These are phyloP conservation scores for Paramecium biaurelia DNA, from an alignment of 73 alveolate species.

Conservation along the genomic window DNA sequence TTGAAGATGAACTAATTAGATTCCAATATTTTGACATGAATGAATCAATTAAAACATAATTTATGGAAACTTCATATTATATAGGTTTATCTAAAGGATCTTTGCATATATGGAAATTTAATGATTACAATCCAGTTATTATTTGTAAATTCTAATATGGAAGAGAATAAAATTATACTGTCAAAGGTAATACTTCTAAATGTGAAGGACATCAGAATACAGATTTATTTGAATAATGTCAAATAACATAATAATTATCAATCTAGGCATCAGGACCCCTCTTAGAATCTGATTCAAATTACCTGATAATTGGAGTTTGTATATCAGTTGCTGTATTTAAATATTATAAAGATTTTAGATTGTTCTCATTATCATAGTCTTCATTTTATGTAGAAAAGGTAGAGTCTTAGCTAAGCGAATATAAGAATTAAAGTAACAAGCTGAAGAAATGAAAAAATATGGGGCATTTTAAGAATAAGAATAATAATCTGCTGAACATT, in stretches of 20 bases:
- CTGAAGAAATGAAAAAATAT: conserved; percentile 22
- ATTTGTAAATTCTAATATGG: conserved; percentile 25
- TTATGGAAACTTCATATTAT: background rate
- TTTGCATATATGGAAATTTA: conserved; percentile 8
- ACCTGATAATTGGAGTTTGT: background rate
- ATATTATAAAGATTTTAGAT: background rate
- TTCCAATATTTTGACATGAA: conserved; percentile 13
- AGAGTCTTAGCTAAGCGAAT: background rate
- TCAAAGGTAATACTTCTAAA: background rate
- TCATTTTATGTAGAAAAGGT: background rate
- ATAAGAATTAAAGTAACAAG: background rate
- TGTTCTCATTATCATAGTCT: background rate
- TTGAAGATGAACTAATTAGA: conserved; percentile 13
- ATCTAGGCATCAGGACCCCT: background rate
- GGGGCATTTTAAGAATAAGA: conserved; percentile 18
- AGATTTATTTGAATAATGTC: conserved; percentile 38
- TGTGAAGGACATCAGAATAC: background rate
- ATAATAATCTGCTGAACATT: background rate
- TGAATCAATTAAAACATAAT: background rate
- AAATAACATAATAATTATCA: background rate
- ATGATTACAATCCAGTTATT: conserved; percentile 7
- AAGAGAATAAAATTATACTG: background rate
- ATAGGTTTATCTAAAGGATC: conserved; percentile 11
- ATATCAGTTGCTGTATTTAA: background rate
- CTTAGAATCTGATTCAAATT: background rate